Conservation (phyloP, 106 monocot genomes). For the Posidonia australis region DNA sequence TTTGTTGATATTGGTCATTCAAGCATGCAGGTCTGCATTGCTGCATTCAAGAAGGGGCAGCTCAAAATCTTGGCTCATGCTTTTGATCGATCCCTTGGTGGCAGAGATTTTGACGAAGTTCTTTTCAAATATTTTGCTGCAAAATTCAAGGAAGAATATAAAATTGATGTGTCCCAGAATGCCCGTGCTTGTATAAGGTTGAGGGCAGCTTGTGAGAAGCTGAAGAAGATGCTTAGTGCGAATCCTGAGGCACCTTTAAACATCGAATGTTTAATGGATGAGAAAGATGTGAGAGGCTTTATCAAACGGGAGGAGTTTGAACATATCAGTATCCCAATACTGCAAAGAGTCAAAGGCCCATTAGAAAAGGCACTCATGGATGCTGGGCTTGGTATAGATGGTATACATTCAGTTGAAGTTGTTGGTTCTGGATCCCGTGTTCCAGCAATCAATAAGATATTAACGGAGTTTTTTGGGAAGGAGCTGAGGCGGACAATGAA, state of each 20-base stretch:
- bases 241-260: constrained; percentile 70
- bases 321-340: constrained; percentile 41
- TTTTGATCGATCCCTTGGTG: constrained; percentile 61
- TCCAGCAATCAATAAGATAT: constrained; percentile 61
- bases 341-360: constrained; percentile 51
- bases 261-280: constrained; percentile 83
- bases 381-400: constrained; percentile 34
- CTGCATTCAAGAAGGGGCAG: constrained; percentile 59
- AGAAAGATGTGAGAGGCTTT: constrained; percentile 69
- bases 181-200: constrained; percentile 67
- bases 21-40: constrained; percentile 82
- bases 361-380: constrained; percentile 47
- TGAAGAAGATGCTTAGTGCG: constrained; percentile 69
- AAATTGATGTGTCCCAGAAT: constrained; percentile 71
- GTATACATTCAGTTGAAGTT: constrained; percentile 65
- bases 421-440: constrained; percentile 84
- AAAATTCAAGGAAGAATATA: constrained; percentile 63
- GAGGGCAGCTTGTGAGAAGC: constrained; percentile 55
- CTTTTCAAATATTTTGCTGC: constrained; percentile 58
- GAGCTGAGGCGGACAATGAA: constrained; percentile 71
- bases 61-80: constrained; percentile 66
- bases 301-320: constrained; percentile 77
- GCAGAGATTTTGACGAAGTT: constrained; percentile 81
- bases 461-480: constrained; percentile 47
- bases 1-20: constrained; percentile 83